Evolutionary conservation across 192 early-diverging fungal species (phyloP).

Genomic region (Coemansia umbellata): DNA sequence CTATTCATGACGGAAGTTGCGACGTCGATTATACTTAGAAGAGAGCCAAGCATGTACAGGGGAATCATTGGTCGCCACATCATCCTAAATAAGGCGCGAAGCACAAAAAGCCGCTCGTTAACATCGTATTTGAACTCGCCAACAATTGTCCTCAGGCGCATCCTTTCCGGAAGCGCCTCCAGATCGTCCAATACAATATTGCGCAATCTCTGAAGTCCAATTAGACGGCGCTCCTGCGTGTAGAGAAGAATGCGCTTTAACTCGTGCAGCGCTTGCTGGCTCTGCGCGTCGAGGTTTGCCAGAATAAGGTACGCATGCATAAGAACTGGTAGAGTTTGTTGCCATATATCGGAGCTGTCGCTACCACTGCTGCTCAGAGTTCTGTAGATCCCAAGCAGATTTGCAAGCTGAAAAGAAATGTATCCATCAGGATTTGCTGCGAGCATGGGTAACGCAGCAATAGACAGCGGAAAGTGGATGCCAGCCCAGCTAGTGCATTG

Average conservation of each 20-base stretch:
- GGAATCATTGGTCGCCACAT: slow-evolving; percentile 31
- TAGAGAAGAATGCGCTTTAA: slow-evolving; percentile 7
- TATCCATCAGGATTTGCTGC: background rate
- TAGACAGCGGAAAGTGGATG: slow-evolving; percentile 1
- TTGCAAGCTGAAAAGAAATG: slow-evolving; percentile 11
- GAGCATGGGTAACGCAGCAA: slow-evolving; percentile 2
- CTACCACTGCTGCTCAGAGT: background rate
- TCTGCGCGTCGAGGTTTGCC: slow-evolving; percentile 12
- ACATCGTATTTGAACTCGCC: slow-evolving; percentile 23
- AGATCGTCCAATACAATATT: slow-evolving; percentile 21
- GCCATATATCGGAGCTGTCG: background rate
- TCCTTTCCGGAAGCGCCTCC: background rate
- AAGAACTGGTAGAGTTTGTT: background rate
- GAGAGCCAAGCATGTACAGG: slow-evolving; percentile 9
- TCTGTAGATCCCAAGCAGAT: slow-evolving; percentile 13
- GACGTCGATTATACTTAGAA: slow-evolving; percentile 4
- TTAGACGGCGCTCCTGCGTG: slow-evolving; percentile 6
- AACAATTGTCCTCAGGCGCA: background rate
- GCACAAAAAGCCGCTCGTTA: slow-evolving; percentile 27
- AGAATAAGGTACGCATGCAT: slow-evolving; percentile 9
- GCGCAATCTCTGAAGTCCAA: slow-evolving; percentile 1
- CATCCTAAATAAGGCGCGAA: slow-evolving; percentile 30
- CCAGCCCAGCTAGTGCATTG: background rate
- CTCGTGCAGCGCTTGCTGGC: background rate
- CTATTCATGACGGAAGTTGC: background rate